These are phyloP conservation scores for Themeda triandra DNA, from an alignment of 176 grass and related monocot species.

Conservation along the genomic window DNA sequence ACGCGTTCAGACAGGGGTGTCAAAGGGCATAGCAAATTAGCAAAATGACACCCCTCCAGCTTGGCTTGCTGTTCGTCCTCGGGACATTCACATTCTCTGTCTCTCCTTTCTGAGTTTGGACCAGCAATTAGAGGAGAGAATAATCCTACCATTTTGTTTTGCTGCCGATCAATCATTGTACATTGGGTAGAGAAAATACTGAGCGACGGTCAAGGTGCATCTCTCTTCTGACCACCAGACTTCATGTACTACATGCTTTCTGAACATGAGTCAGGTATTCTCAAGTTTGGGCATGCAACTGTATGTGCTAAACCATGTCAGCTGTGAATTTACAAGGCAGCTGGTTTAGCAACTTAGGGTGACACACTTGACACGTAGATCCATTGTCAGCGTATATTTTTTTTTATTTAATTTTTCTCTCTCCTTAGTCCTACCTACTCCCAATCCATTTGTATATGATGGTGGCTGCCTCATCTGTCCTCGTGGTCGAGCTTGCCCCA, in stretches of 20 bases:
- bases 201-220: not conserved
- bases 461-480: not conserved
- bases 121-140: not conserved
- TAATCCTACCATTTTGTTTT: not conserved
- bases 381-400: too few relatives aligned
- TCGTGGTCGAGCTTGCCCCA: too few relatives aligned
- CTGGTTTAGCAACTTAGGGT: too few relatives aligned
- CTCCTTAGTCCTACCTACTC: too few relatives aligned
- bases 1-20: not conserved
- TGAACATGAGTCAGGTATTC: not conserved
- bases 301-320: too few relatives aligned
- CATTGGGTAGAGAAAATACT: not conserved
- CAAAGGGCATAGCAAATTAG: not conserved
- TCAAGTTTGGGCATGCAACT: not conserved
- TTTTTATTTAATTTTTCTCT: too few relatives aligned
- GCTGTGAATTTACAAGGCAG: too few relatives aligned
- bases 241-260: not conserved
- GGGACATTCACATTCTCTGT: not conserved
- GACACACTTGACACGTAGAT: too few relatives aligned
- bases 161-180: not conserved
- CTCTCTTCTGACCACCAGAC: not conserved
- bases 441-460: too few relatives aligned
- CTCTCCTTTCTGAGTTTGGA: not conserved
- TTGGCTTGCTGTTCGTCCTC: not conserved
- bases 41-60: conserved; percentile 19